Conservation (phyloP, 83 land plant genomes). For the Diphasiastrum complanatum region DNA sequence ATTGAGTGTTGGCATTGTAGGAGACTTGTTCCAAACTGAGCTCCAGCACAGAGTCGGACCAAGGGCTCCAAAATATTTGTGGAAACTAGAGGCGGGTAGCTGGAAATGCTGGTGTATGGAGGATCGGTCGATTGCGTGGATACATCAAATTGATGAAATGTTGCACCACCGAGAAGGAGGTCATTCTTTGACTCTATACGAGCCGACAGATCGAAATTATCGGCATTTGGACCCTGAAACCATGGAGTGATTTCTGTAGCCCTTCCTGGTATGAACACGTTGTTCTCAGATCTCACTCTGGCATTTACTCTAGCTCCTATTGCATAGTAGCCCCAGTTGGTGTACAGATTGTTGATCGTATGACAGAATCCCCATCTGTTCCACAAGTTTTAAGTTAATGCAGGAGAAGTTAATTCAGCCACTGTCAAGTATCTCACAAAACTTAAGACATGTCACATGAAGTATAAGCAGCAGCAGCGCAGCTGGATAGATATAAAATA, state of each 20-base stretch:
- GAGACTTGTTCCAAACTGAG: too few species aligned
- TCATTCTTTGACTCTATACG: constrained; percentile 20
- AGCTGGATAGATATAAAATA: not conserved
- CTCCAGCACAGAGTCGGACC: too few species aligned
- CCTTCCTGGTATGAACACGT: constrained; percentile 31
- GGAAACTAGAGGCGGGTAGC: too few species aligned
- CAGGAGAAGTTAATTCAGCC: not conserved
- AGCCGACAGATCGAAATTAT: constrained; percentile 17
- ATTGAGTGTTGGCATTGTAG: too few species aligned
- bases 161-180: too few species aligned
- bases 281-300: constrained; percentile 30
- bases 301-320: constrained; percentile 36
- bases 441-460: not conserved
- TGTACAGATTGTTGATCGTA: constrained; percentile 39
- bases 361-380: constrained; percentile 45
- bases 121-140: too few species aligned
- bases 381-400: not conserved
- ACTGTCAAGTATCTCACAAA: not conserved
- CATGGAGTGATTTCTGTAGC: constrained; percentile 37
- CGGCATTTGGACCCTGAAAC: constrained; percentile 10
- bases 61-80: too few species aligned
- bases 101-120: too few species aligned
- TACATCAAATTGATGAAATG: too few species aligned
- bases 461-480: too few species aligned
- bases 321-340: constrained; percentile 45